Evolutionary conservation across 208 protist species (phyloP).

Genomic region (Angomonas deanei): DNA sequence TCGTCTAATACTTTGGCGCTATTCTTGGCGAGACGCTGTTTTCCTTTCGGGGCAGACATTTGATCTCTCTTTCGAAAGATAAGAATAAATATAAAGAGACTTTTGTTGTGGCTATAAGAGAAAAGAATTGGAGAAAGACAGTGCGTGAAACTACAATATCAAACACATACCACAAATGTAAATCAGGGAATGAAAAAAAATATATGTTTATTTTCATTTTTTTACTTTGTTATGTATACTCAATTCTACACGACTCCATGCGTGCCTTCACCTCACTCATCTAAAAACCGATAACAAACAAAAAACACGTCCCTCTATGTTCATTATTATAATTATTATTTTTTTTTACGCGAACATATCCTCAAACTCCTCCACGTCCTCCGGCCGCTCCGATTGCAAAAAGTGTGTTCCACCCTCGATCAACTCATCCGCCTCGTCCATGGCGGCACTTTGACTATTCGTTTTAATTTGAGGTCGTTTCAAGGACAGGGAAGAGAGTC

Average conservation of each 20-base stretch:
- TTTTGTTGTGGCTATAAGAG: background rate
- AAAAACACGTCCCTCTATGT: no score
- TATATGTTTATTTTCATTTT: background rate
- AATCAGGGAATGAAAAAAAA: background rate
- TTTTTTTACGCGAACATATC: background rate
- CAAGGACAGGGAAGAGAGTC: no score
- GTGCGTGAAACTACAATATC: background rate
- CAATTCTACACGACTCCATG: no score
- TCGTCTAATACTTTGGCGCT: background rate
- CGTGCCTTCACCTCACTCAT: no score
- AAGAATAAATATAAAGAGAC: background rate
- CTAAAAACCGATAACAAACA: no score
- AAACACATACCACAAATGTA: background rate
- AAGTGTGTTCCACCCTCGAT: no score
- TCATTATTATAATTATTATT: no score
- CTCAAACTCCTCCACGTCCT: background rate
- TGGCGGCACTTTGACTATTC: background rate
- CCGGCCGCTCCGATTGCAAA: no score
- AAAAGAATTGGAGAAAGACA: background rate
- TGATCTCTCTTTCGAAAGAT: background rate
- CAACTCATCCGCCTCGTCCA: background rate
- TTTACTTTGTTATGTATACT: no score
- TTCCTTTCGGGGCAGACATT: background rate
- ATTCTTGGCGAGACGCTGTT: background rate
- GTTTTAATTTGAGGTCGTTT: no score